Evolutionary conservation across 2,329 filamentous ascomycete species (phyloP), one percentile per base, ranked within the genome.

Genomic region (Neopestalotiopsis clavispora): DNA sequence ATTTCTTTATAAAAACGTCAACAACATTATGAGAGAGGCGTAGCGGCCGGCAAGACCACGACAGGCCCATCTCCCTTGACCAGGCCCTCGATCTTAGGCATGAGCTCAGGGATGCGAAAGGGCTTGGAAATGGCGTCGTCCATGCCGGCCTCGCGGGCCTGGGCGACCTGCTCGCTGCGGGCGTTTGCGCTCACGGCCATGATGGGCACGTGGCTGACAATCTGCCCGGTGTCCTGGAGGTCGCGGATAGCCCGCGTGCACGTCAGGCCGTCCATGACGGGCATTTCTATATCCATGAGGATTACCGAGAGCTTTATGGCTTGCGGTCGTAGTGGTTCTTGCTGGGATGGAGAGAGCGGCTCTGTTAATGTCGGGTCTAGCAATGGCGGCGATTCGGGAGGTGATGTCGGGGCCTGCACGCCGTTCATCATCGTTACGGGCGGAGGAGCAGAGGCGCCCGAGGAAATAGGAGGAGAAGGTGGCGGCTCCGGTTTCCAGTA

Each of bases 211-310:
- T 93, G 91, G 64, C 84, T 81, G n/a, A 86, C 83, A 57, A 93
- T 86, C 32, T 84, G 87, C n/a, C 89, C 89, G 65, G 87, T 84
- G 61, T 80, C 81, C 77, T 95, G 91, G 28, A 92, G 82, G 69
- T 91, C 85, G 20, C 93, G 86, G 67, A 95, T 94, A 69, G 84
- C 87, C 58, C 86, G 84, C 9, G 92, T 90, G 71, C 92, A 94
- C 1, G 91, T 91, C 77, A 93, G 87, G 42, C 93, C 93, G 74
- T 95, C 92, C 92, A 94, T 94, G 52, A 94, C 86, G 1, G 92
- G 92, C 92, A 95, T 94, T 75, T 94, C 92, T 63, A 94, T 84
- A 75, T 95, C 92, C 92, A 95, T 94, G 3, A 95, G 79, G 17
- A 95, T 90, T 59, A 94, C 84, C 10, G 89, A 89, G 30, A 93